Conservation (phyloP, 805 yeast species). For the Metschnikowia dekortorum region DNA sequence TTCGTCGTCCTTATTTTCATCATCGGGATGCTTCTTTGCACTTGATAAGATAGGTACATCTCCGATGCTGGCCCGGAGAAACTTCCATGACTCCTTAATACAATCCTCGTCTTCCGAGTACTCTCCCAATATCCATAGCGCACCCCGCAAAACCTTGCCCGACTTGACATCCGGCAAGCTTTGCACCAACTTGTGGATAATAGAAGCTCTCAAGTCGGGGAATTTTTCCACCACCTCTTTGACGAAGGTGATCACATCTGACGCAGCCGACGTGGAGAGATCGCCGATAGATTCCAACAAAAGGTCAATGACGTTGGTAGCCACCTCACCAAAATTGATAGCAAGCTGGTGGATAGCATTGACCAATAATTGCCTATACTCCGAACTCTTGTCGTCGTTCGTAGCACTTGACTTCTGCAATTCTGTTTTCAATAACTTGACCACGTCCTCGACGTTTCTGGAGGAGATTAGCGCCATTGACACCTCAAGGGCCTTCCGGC, state of each 20-base stretch:
- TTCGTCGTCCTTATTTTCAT: slow-evolving; percentile 22
- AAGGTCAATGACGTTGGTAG: slow-evolving; percentile 84
- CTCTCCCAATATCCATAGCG: slow-evolving; percentile 95
- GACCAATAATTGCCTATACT: slow-evolving; percentile 84
- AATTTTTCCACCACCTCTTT: slow-evolving; percentile 92
- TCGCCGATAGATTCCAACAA: slow-evolving; percentile 83
- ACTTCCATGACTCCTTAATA: slow-evolving; percentile 82
- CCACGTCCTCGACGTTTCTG: slow-evolving; percentile 91
- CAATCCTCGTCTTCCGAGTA: slow-evolving; percentile 68
- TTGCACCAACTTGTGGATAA: slow-evolving; percentile 57
- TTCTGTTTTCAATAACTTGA: slow-evolving; percentile 88
- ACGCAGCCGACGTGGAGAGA: slow-evolving; percentile 77
- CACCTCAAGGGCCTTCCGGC: slow-evolving; percentile 80
- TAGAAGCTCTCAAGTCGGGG: slow-evolving; percentile 68
- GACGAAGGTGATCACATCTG: slow-evolving; percentile 85
- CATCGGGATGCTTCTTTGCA: slow-evolving; percentile 44
- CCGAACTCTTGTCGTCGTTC: slow-evolving; percentile 75
- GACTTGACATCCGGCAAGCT: slow-evolving; percentile 68
- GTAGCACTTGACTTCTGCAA: slow-evolving; percentile 65
- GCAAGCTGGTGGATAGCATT: slow-evolving; percentile 88
- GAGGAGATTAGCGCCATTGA: slow-evolving; percentile 75
- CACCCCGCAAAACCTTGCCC: slow-evolving; percentile 89
- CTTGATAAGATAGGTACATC: slow-evolving; percentile 85
- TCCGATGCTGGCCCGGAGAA: slow-evolving; percentile 76
- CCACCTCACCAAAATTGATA: slow-evolving; percentile 82